phyloP scores from a whole-genome alignment of 352 stramenopile species.

The Saprolegnia diclina region DNA sequence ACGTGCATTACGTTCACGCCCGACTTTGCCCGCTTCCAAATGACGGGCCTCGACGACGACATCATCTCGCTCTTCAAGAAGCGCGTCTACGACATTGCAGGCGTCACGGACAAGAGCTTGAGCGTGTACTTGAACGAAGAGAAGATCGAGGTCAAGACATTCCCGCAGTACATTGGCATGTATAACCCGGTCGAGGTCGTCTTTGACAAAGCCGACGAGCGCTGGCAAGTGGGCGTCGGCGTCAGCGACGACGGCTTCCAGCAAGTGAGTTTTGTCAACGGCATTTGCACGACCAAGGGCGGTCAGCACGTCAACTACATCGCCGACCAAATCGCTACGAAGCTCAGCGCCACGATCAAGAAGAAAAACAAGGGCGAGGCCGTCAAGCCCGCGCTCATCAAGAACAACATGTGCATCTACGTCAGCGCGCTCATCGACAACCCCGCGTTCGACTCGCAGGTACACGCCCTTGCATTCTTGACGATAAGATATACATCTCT shows the following conservation, averaged over 20 bases:
- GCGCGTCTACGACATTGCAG: conserved; percentile 95
- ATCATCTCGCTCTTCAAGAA: conserved; percentile 96
- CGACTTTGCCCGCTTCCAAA: conserved; percentile 92
- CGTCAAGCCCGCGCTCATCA: conserved; percentile 92
- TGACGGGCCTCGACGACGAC: conserved; percentile 86
- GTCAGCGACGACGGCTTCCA: conserved; percentile 92
- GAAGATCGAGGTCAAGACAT: conserved; percentile 89
- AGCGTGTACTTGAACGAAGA: conserved; percentile 94
- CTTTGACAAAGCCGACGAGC: conserved; percentile 90
- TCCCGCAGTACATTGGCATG: conserved; percentile 91
- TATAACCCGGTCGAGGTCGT: conserved; percentile 78
- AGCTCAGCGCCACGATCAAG: conserved; percentile 88
- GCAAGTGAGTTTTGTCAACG: conserved; percentile 97
- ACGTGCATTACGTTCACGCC: conserved; percentile 96
- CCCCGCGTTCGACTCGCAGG: conserved; percentile 96
- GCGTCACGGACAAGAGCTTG: conserved; percentile 88
- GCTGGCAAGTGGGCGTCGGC: conserved; percentile 93
- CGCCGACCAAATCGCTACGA: conserved; percentile 83
- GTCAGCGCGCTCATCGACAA: conserved; percentile 97
- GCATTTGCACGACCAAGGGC: conserved; percentile 94
- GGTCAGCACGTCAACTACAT: conserved; percentile 95
- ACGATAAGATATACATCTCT: not conserved
- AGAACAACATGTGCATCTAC: conserved; percentile 95
- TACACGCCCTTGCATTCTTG: conserved; percentile 26
- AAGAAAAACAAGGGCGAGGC: conserved; percentile 91